These are phyloP conservation scores for Reticulascus tulasneorum DNA, from an alignment of 2,329 filamentous ascomycete species.

Conservation along the genomic window DNA sequence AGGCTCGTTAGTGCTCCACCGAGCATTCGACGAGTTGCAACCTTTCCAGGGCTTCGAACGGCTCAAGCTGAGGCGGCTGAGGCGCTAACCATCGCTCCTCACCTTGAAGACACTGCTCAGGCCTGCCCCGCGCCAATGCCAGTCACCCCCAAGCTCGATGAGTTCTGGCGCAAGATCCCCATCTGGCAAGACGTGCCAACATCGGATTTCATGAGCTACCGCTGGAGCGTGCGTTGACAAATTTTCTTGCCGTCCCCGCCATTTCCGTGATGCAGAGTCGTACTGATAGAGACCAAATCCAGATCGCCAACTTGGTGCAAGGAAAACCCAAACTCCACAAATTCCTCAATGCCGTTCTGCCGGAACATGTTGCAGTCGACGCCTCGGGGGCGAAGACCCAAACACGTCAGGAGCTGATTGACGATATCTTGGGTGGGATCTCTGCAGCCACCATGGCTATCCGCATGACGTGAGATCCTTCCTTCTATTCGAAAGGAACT, in stretches of 20 bases:
- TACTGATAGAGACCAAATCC: not conserved
- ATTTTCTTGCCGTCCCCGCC: not conserved
- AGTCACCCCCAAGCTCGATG: conserved; percentile 17
- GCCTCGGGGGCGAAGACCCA: conserved; percentile 27
- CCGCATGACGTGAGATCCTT: conserved; percentile 43
- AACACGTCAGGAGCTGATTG: conserved; percentile 49
- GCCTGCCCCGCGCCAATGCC: not conserved
- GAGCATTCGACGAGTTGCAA: conserved; percentile 1
- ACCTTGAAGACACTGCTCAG: not conserved
- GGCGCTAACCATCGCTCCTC: not conserved
- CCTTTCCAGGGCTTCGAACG: not conserved
- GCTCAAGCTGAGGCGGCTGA: conserved; percentile 2
- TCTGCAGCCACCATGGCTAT: conserved; percentile 55
- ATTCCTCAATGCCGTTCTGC: conserved; percentile 48
- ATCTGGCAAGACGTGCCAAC: conserved; percentile 44
- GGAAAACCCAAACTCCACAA: conserved; percentile 38
- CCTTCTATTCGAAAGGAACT: not conserved
- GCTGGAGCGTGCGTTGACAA: conserved; percentile 47
- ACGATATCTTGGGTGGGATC: conserved; percentile 50
- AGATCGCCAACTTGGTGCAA: conserved; percentile 48
- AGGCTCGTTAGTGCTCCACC: too few species aligned
- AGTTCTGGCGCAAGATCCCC: conserved; percentile 49
- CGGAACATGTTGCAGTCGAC: conserved; percentile 41
- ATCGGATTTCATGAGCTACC: conserved; percentile 47
- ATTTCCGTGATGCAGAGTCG: not conserved